phyloP scores from a whole-genome alignment of 2,329 filamentous ascomycete genomes.

The Aspergillus floridensis region DNA sequence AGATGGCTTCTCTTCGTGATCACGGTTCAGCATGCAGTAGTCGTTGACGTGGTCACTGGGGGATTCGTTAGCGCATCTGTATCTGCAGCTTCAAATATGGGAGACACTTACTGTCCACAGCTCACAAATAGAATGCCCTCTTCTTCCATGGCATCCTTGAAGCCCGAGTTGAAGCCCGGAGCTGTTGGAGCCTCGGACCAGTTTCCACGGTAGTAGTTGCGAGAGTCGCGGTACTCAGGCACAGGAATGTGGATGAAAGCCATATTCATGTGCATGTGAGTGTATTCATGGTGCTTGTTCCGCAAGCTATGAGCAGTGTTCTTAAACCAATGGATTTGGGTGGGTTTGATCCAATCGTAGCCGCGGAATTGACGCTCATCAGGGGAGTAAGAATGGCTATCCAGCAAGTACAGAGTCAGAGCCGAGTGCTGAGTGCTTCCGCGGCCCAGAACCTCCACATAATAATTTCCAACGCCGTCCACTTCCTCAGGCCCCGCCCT shows the following conservation, averaged over 20 bases:
- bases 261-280: constrained; percentile 89
- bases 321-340: constrained; percentile 93
- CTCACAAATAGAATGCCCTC: constrained; percentile 83
- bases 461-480: constrained; percentile 92
- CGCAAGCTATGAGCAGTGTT: constrained; percentile 71
- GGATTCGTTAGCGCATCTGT: constrained; percentile 19
- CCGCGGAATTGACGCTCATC: constrained; percentile 85
- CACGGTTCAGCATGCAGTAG: constrained; percentile 74
- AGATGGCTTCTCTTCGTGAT: constrained; percentile 58
- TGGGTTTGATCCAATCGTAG: constrained; percentile 95
- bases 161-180: constrained; percentile 85
- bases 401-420: constrained; percentile 89
- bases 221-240: constrained; percentile 72
- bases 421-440: constrained; percentile 81
- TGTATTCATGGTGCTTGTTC: constrained; percentile 77
- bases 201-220: constrained; percentile 63
- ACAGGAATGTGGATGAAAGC: constrained; percentile 97
- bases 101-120: constrained; percentile 75
- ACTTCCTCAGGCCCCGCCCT: constrained; percentile 76
- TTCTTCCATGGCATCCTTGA: constrained; percentile 82
- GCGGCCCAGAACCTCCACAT: constrained; percentile 81
- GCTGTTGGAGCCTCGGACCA: constrained; percentile 85
- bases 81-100: not conserved
- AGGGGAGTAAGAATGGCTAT: constrained; percentile 88
- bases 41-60: constrained; percentile 89